Evolutionary conservation across 345 rosid genomes (phyloP), one percentile per base, ranked within the genome.

Genomic region (Triadica sebifera): DNA sequence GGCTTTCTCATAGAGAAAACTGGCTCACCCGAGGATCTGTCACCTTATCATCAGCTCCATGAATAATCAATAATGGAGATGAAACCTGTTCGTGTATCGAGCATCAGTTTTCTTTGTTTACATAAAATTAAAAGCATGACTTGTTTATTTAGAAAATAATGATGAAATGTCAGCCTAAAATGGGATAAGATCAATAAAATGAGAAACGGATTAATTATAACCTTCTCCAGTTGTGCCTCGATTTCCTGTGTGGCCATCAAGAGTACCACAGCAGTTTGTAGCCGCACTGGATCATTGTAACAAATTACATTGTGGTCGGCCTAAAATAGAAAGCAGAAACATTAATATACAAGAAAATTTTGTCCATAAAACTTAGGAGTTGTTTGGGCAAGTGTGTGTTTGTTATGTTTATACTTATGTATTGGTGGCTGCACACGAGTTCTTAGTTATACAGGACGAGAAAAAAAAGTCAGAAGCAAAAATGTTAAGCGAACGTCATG

Each of bases 11-110:
- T 89, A 87, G 16, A 94, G 95, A n/a, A 80, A 94, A 94, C 77
- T 75, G 75, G 84, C 98, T 94, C 78, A 92, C 86, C 19, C 68
- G 57, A 8, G 97, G 97, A 87, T 92, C 98, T 0, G 97, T 94
- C 56, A 94, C 88, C 86, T 86, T 89, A 74, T 94, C 98, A 0
- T 86, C 93, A 25, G 89, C 97, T 78, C 97, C 97, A 43, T 91
- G 98, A 72, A 94, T 89, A 73, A 94, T 87, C 80, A 92, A 79
- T 79, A 94, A 74, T 29, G 98, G 98, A 72, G 92, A 80, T n/a
- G 95, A 89, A 61, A 92, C 92, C 98, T 94, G 87, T 43, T 43
- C 72, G 74, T 12, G 1, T 16, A 22, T 3, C 37, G 1, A 6
- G 20, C 55, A 62, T 77, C 49, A 20, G 49, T 71, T 46, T 56